Evolutionary conservation across 768 basidiomycete species (phyloP), one percentile per base, ranked within the genome.

Genomic region (Piloderma croceum): DNA sequence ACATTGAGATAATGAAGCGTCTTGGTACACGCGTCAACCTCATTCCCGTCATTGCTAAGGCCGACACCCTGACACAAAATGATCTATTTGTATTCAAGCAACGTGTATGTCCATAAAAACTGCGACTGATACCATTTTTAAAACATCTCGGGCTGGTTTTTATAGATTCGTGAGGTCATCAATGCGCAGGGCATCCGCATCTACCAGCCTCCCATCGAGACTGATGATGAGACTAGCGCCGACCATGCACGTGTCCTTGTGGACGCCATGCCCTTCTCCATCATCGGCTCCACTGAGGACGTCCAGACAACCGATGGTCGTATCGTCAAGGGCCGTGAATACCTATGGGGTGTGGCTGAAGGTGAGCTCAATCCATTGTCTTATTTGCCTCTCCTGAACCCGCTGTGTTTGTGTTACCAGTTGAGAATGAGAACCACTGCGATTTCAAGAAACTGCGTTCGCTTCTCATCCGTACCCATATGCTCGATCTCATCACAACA

Each of bases 271-370:
- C 96, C 96, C 0, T 98, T 97, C 71, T 96, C 93, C 17, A 97
- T 99, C 64, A 98, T 99, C 55, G 96, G 96, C 23, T 91, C 87
- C 18, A 97, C 90, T 0, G 83, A 93, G 57, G 94, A 99, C 50
- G 94, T 99, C 34, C 77, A 78, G 54, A 97, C 90, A 3, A 67
- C 73, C 18, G 94, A 98, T 58, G 96, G 96, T 9, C 80, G 92
- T 42, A 65, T 79, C 24, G 96, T 99, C 58, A 98, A 98, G 67
- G 96, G 96, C 34, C 83, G 96, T 54, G 90, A 98, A 64, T 99
- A 99, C 60, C 80, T 94, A 11, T 99, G 96, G 96, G 96, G 96
- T 73, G 92, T 99, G n/a, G 96, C 96, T 7, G 96, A 99, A 73
- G 90, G 90, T 90, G 29, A 36, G 71, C 63, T 19, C 15, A 38